These are phyloP conservation scores for Nicotiana noctiflora DNA, from an alignment of 257 asterid genomes.

Conservation along the genomic window DNA sequence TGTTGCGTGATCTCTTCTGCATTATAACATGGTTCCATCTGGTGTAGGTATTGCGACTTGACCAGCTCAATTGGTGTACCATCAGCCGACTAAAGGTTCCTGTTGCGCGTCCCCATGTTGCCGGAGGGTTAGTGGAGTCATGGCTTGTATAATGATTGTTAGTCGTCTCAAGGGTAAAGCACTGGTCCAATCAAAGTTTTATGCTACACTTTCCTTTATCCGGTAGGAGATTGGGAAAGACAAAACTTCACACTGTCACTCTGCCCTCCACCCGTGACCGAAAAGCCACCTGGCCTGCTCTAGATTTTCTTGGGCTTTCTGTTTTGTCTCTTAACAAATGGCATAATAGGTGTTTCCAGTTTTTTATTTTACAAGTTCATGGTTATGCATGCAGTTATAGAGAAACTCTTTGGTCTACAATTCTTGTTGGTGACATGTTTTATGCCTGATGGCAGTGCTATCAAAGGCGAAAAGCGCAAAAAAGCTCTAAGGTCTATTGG, in stretches of 20 bases:
- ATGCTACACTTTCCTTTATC: slow-evolving; percentile 3
- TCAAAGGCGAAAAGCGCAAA: no score
- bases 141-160: slow-evolving; percentile 53
- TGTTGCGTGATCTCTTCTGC: neutral
- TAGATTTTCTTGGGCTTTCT: neutral
- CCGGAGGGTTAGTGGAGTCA: slow-evolving; percentile 63
- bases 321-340: neutral
- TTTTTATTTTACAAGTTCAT: neutral
- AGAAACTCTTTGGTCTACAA: neutral
- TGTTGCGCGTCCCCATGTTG: slow-evolving; percentile 49
- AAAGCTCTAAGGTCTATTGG: no score
- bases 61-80: slow-evolving; percentile 6
- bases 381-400: neutral
- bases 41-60: slow-evolving; percentile 12
- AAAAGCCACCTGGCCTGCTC: neutral
- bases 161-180: slow-evolving; percentile 51
- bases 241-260: neutral
- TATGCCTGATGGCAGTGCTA: no score
- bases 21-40: neutral
- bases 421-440: neutral
- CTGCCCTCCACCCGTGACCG: neutral
- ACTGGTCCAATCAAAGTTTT: neutral
- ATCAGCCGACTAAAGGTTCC: neutral
- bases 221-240: neutral
- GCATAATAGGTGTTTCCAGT: neutral